Evolutionary conservation across 2,329 filamentous ascomycete species (phyloP).

Genomic region (Verruconis gallopava): DNA sequence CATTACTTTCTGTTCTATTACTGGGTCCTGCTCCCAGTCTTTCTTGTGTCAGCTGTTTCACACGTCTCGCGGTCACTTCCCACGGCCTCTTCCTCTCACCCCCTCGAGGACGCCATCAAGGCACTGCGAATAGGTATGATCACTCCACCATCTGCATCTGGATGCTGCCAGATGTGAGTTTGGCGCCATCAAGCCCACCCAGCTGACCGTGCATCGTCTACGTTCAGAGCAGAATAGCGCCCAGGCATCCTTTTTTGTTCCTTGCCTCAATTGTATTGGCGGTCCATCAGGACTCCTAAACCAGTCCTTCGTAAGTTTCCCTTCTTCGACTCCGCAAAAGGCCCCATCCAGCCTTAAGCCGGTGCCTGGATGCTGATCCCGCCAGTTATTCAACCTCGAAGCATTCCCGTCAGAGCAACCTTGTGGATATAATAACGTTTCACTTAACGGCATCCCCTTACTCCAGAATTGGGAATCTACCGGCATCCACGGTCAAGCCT

Average conservation of each 20-base stretch:
- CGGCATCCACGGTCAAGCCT: constrained; percentile 23
- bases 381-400: constrained; percentile 29
- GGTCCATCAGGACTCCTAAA: not conserved
- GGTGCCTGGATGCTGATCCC: constrained; percentile 3
- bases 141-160: not conserved
- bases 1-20: not conserved
- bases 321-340: not conserved
- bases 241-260: constrained; percentile 30
- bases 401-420: constrained; percentile 24
- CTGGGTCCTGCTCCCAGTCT: constrained; percentile 5
- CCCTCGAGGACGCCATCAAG: not conserved
- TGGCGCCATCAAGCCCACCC: no score
- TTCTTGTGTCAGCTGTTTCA: constrained; percentile 3
- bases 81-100: not conserved
- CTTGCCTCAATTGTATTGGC: constrained; percentile 19
- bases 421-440: constrained; percentile 29
- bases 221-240: constrained; percentile 13
- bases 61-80: not conserved
- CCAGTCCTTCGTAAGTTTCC: constrained; percentile 7
- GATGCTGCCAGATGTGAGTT: constrained; percentile 5
- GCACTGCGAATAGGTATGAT: constrained; percentile 8
- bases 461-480: constrained; percentile 11
- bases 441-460: constrained; percentile 25
- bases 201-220: not conserved
- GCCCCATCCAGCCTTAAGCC: not conserved